These are phyloP conservation scores for Casuarina equisetifolia DNA, from an alignment of 306 rosid genomes.

Conservation along the genomic window DNA sequence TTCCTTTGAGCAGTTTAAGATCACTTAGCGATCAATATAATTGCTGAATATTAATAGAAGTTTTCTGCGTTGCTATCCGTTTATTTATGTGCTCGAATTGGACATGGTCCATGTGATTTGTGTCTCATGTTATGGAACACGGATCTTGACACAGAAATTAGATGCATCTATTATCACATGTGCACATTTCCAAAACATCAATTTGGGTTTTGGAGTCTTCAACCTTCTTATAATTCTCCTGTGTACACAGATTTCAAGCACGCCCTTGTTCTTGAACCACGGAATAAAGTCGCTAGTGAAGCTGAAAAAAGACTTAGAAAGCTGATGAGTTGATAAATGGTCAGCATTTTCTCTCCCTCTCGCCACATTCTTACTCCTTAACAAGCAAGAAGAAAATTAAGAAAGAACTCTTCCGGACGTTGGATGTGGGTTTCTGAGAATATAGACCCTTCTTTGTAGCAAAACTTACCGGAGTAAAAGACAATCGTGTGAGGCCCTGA, in stretches of 20 bases:
- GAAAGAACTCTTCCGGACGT: neutral
- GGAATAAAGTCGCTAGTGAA: slow-evolving; percentile 60
- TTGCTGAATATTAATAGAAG: neutral
- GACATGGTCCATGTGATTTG: neutral
- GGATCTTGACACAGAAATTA: neutral
- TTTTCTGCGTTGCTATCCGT: neutral
- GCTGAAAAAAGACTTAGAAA: slow-evolving; percentile 68
- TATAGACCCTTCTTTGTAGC: neutral
- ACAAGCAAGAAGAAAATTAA: slow-evolving; percentile 13
- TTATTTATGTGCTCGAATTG: neutral
- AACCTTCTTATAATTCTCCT: slow-evolving; percentile 1
- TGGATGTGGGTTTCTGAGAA: slow-evolving; percentile 2
- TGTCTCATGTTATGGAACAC: neutral
- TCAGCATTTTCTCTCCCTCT: neutral
- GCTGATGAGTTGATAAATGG: slow-evolving; percentile 40
- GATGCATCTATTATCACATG: neutral
- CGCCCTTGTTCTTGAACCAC: slow-evolving; percentile 83
- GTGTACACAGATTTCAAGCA: slow-evolving; percentile 72
- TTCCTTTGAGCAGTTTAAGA: neutral
- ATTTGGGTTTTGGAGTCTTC: neutral
- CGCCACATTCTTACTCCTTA: neutral
- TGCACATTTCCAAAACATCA: neutral
- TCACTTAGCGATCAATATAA: neutral
- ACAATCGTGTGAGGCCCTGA: slow-evolving; percentile 3
- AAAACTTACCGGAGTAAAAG: neutral